Conservation (phyloP, 257 asterid genomes). For the Euphrasia confusa region DNA sequence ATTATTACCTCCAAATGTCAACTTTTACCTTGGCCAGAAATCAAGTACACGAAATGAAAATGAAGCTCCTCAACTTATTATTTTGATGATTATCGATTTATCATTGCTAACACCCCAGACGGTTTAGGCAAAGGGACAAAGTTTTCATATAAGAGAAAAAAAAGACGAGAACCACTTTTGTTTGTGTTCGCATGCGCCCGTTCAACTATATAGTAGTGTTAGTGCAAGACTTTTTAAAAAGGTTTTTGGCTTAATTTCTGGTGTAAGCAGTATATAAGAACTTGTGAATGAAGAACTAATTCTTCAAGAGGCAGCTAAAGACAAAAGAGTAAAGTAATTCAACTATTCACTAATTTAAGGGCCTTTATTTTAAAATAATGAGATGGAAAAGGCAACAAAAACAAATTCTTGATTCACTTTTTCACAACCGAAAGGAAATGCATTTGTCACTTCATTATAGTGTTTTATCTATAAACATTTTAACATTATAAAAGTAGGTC, state of each 20-base stretch:
- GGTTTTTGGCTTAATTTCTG: too few relatives aligned
- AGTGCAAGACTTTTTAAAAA: too few relatives aligned
- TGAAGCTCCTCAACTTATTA: conserved; percentile 22
- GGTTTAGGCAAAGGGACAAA: conserved; percentile 12
- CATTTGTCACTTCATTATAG: conserved; percentile 28
- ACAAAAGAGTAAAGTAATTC: conserved; percentile 14
- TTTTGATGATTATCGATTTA: not conserved
- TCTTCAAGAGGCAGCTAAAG: conserved; percentile 1
- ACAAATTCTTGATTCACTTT: conserved; percentile 35
- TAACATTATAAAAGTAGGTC: conserved; percentile 7
- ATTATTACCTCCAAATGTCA: conserved; percentile 22
- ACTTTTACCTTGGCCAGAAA: conserved; percentile 22
- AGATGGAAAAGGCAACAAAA: too few relatives aligned
- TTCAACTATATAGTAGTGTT: too few relatives aligned
- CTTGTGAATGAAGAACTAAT: conserved; percentile 18
- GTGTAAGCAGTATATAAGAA: not conserved
- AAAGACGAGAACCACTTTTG: not conserved
- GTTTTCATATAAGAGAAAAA: too few relatives aligned
- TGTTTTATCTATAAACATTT: conserved; percentile 8
- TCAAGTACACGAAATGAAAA: conserved; percentile 22
- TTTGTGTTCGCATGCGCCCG: too few relatives aligned
- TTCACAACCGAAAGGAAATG: conserved; percentile 39
- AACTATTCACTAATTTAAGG: conserved; percentile 19
- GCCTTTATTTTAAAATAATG: conserved; percentile 19
- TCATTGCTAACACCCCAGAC: conserved; percentile 5